Evolutionary conservation across 2,329 filamentous ascomycete species (phyloP).

Genomic region (Colletotrichum sp.): DNA sequence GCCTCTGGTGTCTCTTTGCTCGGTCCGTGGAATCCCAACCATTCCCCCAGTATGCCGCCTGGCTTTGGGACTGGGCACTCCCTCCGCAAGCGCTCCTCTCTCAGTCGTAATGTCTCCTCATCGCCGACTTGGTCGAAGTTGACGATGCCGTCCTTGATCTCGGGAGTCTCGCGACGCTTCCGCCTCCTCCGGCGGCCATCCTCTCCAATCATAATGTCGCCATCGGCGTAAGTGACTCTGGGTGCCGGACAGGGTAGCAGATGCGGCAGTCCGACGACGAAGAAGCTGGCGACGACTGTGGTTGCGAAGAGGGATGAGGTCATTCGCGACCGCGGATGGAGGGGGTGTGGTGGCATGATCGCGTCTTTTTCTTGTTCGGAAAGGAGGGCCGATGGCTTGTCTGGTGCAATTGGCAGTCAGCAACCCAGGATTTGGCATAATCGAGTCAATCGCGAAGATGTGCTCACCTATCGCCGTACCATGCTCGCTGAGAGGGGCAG

Average conservation of each 20-base stretch:
- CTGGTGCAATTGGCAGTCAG: conserved; percentile 13
- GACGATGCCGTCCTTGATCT: conserved; percentile 51
- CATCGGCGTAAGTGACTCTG: conserved; percentile 76
- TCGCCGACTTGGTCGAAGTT: conserved; percentile 48
- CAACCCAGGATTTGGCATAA: neutral
- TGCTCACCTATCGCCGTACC: conserved; percentile 19
- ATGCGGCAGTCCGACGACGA: conserved; percentile 91
- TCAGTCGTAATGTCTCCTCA: conserved; percentile 35
- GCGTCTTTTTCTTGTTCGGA: conserved; percentile 6
- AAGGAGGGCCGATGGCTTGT: neutral
- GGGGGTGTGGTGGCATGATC: conserved; percentile 76
- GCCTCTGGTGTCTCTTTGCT: conserved; percentile 5
- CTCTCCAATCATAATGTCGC: conserved; percentile 53
- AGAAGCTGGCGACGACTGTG: conserved; percentile 87
- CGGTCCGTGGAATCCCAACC: conserved; percentile 69
- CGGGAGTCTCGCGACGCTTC: conserved; percentile 39
- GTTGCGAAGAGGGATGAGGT: conserved; percentile 94
- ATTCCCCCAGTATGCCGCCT: conserved; percentile 74
- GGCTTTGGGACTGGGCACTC: conserved; percentile 96
- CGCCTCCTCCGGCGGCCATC: conserved; percentile 50
- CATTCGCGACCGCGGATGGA: conserved; percentile 92
- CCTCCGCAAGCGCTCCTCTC: conserved; percentile 55
- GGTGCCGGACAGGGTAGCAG: conserved; percentile 89
- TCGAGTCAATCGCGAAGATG: neutral
- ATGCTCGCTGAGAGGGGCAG: conserved; percentile 14